Evolutionary conservation across 371 early-diverging fungal species (phyloP).

Genomic region (Mortierella sp.): DNA sequence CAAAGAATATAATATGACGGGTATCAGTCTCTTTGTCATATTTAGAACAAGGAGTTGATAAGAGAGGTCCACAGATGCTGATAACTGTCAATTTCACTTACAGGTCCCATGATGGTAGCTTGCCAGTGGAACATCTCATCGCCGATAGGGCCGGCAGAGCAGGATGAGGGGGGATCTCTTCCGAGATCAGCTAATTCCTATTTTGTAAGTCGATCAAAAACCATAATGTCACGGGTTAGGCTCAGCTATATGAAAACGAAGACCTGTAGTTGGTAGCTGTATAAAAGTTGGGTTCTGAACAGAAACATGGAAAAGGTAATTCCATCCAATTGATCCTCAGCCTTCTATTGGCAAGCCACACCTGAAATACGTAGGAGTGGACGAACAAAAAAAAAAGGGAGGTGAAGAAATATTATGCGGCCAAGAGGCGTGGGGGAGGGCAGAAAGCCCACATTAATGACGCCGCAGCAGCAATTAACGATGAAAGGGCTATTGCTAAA

Average conservation of each 20-base stretch:
- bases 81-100: slow-evolving; percentile 62
- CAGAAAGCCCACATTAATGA: slow-evolving; percentile 6
- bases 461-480: slow-evolving; percentile 5
- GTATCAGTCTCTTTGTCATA: slow-evolving; percentile 1
- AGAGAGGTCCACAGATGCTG: background rate
- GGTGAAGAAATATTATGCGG: background rate
- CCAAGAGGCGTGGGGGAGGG: background rate
- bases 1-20: slow-evolving; percentile 7
- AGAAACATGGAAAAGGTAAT: slow-evolving; percentile 4
- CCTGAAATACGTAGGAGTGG: slow-evolving; percentile 1
- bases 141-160: slow-evolving; percentile 93
- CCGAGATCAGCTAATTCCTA: slow-evolving; percentile 97
- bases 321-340: slow-evolving; percentile 28
- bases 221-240: slow-evolving; percentile 1
- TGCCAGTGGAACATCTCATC: slow-evolving; percentile 96
- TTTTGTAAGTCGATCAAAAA: background rate
- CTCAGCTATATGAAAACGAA: slow-evolving; percentile 1
- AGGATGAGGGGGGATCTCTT: slow-evolving; percentile 95
- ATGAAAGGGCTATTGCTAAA: background rate
- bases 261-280: background rate
- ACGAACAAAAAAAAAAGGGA: slow-evolving; percentile 15
- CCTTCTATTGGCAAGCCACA: slow-evolving; percentile 35
- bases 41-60: background rate
- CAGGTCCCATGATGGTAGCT: slow-evolving; percentile 97
- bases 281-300: background rate